These are phyloP conservation scores for Eutrema japonicum DNA, from an alignment of 345 rosid species.

Conservation along the genomic window DNA sequence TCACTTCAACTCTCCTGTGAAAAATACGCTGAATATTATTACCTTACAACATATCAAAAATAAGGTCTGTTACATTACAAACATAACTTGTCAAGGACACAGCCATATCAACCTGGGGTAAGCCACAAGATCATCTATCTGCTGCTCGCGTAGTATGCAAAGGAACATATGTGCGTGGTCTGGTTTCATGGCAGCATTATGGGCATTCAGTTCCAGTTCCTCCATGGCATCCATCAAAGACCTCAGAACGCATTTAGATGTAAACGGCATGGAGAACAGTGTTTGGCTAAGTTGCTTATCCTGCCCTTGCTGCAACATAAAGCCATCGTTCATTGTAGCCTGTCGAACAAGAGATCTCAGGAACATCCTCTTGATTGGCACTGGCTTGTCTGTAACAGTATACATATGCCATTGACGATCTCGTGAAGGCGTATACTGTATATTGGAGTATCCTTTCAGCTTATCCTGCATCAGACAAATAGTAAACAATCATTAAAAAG, in stretches of 20 bases:
- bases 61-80: conserved; percentile 12
- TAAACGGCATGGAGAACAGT: conserved; percentile 62
- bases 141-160: conserved; percentile 84
- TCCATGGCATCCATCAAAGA: conserved; percentile 94
- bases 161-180: conserved; percentile 99
- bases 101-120: conserved; percentile 65
- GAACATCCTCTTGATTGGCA: conserved; percentile 87
- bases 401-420: conserved; percentile 98
- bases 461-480: conserved; percentile 69
- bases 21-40: conserved; percentile 40
- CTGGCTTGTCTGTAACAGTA: conserved; percentile 79
- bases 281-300: conserved; percentile 51
- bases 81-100: conserved; percentile 18
- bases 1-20: conserved; percentile 81
- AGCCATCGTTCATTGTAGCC: conserved; percentile 67
- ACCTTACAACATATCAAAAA: not conserved
- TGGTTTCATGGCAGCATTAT: conserved; percentile 74
- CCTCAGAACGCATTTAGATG: conserved; percentile 83
- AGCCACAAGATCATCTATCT: conserved; percentile 87
- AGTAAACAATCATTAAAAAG: not conserved
- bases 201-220: conserved; percentile 92
- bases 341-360: conserved; percentile 96
- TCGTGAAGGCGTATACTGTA: conserved; percentile 76
- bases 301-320: conserved; percentile 63
- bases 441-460: conserved; percentile 81